Conservation (phyloP, 441 rosid genomes). For the Populus hybrid region DNA sequence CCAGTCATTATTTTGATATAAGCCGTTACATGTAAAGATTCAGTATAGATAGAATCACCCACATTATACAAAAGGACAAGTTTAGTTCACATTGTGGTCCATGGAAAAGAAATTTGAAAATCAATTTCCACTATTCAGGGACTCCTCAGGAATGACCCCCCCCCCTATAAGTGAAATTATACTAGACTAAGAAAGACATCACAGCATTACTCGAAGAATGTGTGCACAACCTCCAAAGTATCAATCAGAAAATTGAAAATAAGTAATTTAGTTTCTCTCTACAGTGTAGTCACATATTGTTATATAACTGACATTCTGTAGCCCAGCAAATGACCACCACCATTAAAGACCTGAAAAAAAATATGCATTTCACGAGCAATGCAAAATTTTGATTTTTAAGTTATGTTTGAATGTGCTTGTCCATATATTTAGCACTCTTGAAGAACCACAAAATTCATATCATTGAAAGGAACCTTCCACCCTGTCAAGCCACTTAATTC, state of each 20-base stretch:
- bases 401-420: background rate
- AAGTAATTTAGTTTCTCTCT: background rate
- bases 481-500: background rate
- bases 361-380: background rate
- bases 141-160: too few relatives aligned
- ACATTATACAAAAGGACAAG: too few relatives aligned
- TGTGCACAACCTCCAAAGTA: background rate
- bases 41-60: background rate
- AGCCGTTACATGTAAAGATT: constrained; percentile 7
- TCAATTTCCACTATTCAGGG: background rate
- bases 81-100: too few relatives aligned
- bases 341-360: background rate
- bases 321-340: background rate
- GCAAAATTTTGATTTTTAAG: background rate
- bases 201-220: too few relatives aligned
- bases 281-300: background rate
- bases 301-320: too few relatives aligned
- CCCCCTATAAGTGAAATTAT: too few relatives aligned
- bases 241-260: background rate
- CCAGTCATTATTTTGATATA: constrained; percentile 4
- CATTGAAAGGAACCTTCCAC: background rate
- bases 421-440: background rate
- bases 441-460: background rate
- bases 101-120: too few relatives aligned
- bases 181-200: too few relatives aligned